Conservation (phyloP, 164 flowering plant species). For the Chimonanthus praecox region DNA sequence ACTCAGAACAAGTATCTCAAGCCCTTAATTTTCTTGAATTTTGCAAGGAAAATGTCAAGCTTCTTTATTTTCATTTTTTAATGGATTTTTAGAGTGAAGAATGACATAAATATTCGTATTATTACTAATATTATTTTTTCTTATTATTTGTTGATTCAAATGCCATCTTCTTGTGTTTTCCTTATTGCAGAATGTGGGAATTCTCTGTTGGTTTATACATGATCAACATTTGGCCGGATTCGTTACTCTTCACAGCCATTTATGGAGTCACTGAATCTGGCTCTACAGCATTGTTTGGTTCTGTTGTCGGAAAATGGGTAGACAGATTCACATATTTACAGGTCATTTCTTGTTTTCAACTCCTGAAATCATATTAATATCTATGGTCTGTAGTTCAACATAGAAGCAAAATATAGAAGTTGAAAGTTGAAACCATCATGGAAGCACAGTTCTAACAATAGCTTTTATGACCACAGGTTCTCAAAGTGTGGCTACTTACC, state of each 20-base stretch:
- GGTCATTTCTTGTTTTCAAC: slow-evolving; percentile 29
- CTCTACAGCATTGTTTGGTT: slow-evolving; percentile 72
- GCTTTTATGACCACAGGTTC: slow-evolving; percentile 41
- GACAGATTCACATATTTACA: slow-evolving; percentile 51
- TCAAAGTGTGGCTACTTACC: slow-evolving; percentile 61
- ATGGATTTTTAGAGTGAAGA: not conserved
- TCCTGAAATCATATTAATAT: not conserved
- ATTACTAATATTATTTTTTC: not conserved
- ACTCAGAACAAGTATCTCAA: too few relatives aligned
- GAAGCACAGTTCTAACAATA: not conserved
- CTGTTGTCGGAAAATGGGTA: slow-evolving; percentile 64
- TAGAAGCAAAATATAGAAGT: not conserved
- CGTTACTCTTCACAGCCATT: slow-evolving; percentile 68
- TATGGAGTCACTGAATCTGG: slow-evolving; percentile 78
- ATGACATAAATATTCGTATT: not conserved
- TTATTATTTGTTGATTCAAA: too few relatives aligned
- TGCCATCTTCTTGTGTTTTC: not conserved
- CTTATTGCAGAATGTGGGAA: slow-evolving; percentile 81
- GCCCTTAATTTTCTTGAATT: not conserved
- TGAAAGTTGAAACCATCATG: not conserved
- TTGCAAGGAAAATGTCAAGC: not conserved
- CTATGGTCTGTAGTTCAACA: not conserved
- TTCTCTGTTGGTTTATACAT: slow-evolving; percentile 88
- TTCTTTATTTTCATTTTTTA: not conserved
- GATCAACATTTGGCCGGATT: slow-evolving; percentile 78